Base-by-base conservation (phyloP, 179 eudicot species). In the Vitellaria paradoxa region DNA sequence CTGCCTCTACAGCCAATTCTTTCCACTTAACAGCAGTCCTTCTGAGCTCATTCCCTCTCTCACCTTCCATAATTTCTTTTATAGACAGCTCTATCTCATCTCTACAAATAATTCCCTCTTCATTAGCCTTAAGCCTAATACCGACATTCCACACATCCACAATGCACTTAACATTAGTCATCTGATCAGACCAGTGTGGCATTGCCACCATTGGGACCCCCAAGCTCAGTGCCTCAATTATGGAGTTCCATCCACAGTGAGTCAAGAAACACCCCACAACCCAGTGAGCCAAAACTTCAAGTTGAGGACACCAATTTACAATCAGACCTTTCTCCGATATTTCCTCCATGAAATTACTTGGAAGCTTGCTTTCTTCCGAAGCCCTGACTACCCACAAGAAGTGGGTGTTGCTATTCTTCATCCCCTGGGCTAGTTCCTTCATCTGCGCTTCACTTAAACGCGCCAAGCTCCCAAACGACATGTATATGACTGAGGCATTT, bases 171-270 rank as follows among this genome's bases (percentile, higher is more conserved):
- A 94, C 94, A 72, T 87, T 82, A 1, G 88, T 84, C 0, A 89
- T 81, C 73, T 93, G 97, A 74, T 93, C 97, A 42, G 96, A 72
- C 92, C 92, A 91, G 26, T 81, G 85, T 0, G 96, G 93, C 85
- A 88, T 62, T 30, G 83, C 91, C 75, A 88, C 80, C 86, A 88
- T 82, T n/a, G 93, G 91, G 82, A 91, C 91, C 2, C 97, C 93
- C 17, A 87, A 66, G 13, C 82, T 75, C 79, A 92, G 30, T 0
- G 88, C 87, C 60, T 90, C 93, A 0, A 85, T 37, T 0, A 85
- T 81, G 55, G 96, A 91, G 76, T 91, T 91, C 87, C 91, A 91
- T 6, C 90, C 90, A 21, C 84, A 81, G 59, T 85, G 90, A 23
- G 85, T 79, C 67, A 87, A 47, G 42, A 87, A 88, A 67, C 91